Conservation (phyloP, 148 eudicot species). For the Chenopodium berlandieri region DNA sequence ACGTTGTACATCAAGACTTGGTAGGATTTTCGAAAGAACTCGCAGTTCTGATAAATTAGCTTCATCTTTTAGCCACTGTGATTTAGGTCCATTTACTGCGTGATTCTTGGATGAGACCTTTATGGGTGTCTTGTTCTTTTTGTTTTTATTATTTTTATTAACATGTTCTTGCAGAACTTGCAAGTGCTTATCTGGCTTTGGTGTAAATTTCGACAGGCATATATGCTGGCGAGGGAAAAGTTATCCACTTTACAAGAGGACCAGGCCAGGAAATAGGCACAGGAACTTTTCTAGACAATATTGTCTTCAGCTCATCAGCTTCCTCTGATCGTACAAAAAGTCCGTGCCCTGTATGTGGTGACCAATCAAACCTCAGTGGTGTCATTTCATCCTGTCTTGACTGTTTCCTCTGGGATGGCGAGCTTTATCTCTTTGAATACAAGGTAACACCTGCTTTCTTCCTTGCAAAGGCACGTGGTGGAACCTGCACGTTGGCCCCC, state of each 20-base stretch:
- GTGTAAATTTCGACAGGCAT: slow-evolving; percentile 48
- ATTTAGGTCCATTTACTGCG: background rate
- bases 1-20: background rate
- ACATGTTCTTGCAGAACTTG: background rate
- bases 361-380: slow-evolving; percentile 58
- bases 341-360: slow-evolving; percentile 74
- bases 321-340: slow-evolving; percentile 37
- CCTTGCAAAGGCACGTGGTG: slow-evolving; percentile 86
- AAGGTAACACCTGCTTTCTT: slow-evolving; percentile 52
- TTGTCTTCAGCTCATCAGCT: slow-evolving; percentile 63
- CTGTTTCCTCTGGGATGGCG: slow-evolving; percentile 76
- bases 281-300: slow-evolving; percentile 69
- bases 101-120: background rate
- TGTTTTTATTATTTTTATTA: too few relatives aligned
- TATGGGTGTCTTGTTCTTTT: too few relatives aligned
- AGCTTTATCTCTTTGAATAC: slow-evolving; percentile 71
- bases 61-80: background rate
- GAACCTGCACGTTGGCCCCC: slow-evolving; percentile 76
- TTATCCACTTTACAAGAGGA: slow-evolving; percentile 88
- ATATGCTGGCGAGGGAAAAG: slow-evolving; percentile 73
- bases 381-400: slow-evolving; percentile 88
- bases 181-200: background rate
- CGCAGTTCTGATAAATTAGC: background rate
- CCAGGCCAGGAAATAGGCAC: slow-evolving; percentile 86
- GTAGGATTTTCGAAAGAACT: too few relatives aligned